These are phyloP conservation scores for Cymbomonas tetramitiformis DNA, from an alignment of 139 green algal genomes.

Conservation along the genomic window DNA sequence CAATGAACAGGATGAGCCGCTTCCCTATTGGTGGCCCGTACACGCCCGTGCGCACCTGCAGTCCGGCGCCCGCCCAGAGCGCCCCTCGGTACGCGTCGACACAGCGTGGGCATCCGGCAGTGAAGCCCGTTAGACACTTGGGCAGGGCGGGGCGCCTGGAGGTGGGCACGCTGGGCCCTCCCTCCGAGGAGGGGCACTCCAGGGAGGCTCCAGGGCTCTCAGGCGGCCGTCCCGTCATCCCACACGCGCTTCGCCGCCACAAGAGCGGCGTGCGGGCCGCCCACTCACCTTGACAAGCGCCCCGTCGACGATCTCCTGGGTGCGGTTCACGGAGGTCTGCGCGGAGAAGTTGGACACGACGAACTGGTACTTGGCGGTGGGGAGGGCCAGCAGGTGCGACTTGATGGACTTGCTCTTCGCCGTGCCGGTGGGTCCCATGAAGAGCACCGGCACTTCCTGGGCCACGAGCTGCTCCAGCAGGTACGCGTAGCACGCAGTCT, in stretches of 20 bases:
- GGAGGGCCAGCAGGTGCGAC: slow-evolving; percentile 39
- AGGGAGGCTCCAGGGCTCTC: no score
- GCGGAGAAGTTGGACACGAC: slow-evolving; percentile 63
- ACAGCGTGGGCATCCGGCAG: no score
- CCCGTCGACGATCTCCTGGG: slow-evolving; percentile 62
- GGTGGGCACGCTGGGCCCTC: no score
- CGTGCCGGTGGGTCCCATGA: slow-evolving; percentile 29
- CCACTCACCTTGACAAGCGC: slow-evolving; percentile 71
- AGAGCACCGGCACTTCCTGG: slow-evolving; percentile 17
- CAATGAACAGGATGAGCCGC: slow-evolving; percentile 48
- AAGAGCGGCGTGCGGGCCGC: no score
- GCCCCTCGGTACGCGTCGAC: no score
- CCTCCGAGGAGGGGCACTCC: no score
- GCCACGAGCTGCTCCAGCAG: slow-evolving; percentile 16
- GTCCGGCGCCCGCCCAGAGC: no score
- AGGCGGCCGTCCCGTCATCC: no score
- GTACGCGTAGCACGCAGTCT: slow-evolving; percentile 37
- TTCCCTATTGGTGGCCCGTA: slow-evolving; percentile 56
- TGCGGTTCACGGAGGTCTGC: slow-evolving; percentile 19
- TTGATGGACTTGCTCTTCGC: slow-evolving; percentile 47
- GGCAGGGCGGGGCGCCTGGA: no score
- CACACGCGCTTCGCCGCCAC: no score
- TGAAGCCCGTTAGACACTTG: no score
- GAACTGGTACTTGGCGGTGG: slow-evolving; percentile 27
- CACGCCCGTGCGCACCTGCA: slow-evolving; percentile 55